Conservation (phyloP, 192 early-diverging fungal species). For the Gamsiella multidivaricata region DNA sequence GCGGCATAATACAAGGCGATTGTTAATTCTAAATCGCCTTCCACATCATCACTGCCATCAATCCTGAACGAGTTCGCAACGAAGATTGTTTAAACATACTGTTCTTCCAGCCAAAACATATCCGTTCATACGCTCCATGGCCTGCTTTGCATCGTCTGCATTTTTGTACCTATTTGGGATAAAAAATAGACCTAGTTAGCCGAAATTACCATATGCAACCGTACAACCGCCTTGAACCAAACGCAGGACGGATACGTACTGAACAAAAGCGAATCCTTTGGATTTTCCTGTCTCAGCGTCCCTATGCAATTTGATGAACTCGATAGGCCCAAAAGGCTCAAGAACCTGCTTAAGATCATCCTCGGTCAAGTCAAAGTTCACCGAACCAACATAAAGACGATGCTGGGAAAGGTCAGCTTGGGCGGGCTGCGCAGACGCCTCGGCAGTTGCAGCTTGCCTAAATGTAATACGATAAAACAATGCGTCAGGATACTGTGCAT, state of each 20-base stretch:
- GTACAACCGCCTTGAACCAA: neutral
- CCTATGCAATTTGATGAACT: slow-evolving; percentile 84
- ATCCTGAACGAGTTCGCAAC: neutral
- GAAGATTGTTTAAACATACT: slow-evolving; percentile 49
- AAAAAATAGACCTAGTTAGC: no score
- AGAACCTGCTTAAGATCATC: slow-evolving; percentile 84
- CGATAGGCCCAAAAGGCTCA: slow-evolving; percentile 86
- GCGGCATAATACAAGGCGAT: no score
- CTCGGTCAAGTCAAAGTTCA: slow-evolving; percentile 72
- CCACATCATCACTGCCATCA: no score
- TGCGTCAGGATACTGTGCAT: neutral
- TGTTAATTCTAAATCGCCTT: no score
- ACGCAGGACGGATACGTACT: slow-evolving; percentile 62
- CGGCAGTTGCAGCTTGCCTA: slow-evolving; percentile 32
- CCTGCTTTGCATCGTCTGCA: slow-evolving; percentile 78
- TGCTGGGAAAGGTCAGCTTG: slow-evolving; percentile 61
- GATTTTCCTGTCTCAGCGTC: slow-evolving; percentile 79
- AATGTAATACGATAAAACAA: neutral
- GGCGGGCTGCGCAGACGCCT: slow-evolving; percentile 32
- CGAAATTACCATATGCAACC: no score
- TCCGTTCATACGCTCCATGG: slow-evolving; percentile 86
- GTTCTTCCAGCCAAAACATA: slow-evolving; percentile 80
- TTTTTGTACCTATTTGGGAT: slow-evolving; percentile 71
- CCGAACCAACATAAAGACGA: slow-evolving; percentile 71
- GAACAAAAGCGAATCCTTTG: slow-evolving; percentile 83